Evolutionary conservation across 306 rosid species (phyloP).

Genomic region (Glycine latifolia): DNA sequence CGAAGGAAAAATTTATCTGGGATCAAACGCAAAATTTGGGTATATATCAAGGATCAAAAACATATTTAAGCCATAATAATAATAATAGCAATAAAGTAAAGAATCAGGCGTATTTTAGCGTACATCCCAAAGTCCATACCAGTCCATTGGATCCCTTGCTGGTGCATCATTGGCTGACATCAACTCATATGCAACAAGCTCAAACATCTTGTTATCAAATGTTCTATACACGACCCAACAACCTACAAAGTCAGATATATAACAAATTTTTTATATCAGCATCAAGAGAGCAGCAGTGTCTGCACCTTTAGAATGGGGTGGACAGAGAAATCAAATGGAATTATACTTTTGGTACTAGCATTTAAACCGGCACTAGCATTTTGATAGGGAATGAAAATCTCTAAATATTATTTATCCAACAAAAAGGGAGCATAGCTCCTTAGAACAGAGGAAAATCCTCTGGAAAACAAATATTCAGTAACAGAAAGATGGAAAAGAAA

Average conservation of each 20-base stretch:
- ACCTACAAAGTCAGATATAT: constrained; percentile 59
- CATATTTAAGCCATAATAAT: no score
- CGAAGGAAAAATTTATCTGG: no score
- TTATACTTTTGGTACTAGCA: background rate
- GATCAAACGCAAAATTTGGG: no score
- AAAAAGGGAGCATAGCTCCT: background rate
- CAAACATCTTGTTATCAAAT: constrained; percentile 60
- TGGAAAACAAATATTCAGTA: background rate
- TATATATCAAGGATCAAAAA: no score
- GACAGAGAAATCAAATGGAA: constrained; percentile 18
- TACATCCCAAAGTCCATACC: constrained; percentile 59
- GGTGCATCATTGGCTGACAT: constrained; percentile 97
- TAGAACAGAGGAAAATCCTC: background rate
- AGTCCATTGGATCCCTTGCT: constrained; percentile 97
- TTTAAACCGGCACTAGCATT: background rate
- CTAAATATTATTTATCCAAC: background rate
- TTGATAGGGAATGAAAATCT: background rate
- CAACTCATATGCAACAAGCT: constrained; percentile 87
- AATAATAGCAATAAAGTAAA: background rate
- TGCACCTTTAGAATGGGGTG: constrained; percentile 12
- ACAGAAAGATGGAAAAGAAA: background rate
- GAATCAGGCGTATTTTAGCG: constrained; percentile 1
- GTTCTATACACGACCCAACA: constrained; percentile 79
- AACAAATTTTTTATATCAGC: constrained; percentile 32
- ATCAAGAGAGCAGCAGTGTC: constrained; percentile 13